Evolutionary conservation across 208 protist species (phyloP).

Genomic region (Trypanosoma boissoni): DNA sequence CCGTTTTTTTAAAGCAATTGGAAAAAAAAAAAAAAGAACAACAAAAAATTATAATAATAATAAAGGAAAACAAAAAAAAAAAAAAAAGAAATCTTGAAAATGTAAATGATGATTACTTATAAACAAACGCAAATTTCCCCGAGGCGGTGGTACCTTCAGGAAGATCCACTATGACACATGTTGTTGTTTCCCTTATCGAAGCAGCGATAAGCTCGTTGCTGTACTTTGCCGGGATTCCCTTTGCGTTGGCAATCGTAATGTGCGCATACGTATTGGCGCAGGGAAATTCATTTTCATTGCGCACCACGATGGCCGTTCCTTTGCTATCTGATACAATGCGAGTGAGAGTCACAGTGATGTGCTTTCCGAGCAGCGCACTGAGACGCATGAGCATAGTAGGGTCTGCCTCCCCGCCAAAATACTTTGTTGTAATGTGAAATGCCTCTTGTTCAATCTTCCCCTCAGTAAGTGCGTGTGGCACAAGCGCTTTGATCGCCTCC

Average conservation of each 20-base stretch:
- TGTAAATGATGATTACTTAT: background rate
- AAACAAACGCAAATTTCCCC: constrained; percentile 22
- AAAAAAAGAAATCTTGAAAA: constrained; percentile 21
- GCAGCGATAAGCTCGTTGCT: constrained; percentile 51
- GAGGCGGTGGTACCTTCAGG: constrained; percentile 15
- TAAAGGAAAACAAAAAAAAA: constrained; percentile 6
- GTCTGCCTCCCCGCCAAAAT: constrained; percentile 29
- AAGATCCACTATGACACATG: constrained; percentile 14
- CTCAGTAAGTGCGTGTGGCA: constrained; percentile 20
- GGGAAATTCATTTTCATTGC: constrained; percentile 34
- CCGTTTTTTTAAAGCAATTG: too few species aligned
- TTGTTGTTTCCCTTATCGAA: constrained; percentile 18
- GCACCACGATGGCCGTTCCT: constrained; percentile 30
- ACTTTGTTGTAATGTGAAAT: constrained; percentile 13
- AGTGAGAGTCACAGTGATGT: constrained; percentile 34
- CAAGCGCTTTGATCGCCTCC: constrained; percentile 13
- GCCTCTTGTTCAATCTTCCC: constrained; percentile 9
- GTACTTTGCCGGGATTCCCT: constrained; percentile 54
- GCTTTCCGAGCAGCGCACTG: constrained; percentile 24
- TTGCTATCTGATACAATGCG: constrained; percentile 56
- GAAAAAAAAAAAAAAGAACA: background rate
- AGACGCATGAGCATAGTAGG: constrained; percentile 52
- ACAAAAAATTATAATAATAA: background rate
- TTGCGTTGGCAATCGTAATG: constrained; percentile 47
- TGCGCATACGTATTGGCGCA: constrained; percentile 47